Percentiles rank a stretch among this genome's conserved stretches.
phyloP scores from a whole-genome alignment of 805 yeast species.

The Clavispora asparagi region DNA sequence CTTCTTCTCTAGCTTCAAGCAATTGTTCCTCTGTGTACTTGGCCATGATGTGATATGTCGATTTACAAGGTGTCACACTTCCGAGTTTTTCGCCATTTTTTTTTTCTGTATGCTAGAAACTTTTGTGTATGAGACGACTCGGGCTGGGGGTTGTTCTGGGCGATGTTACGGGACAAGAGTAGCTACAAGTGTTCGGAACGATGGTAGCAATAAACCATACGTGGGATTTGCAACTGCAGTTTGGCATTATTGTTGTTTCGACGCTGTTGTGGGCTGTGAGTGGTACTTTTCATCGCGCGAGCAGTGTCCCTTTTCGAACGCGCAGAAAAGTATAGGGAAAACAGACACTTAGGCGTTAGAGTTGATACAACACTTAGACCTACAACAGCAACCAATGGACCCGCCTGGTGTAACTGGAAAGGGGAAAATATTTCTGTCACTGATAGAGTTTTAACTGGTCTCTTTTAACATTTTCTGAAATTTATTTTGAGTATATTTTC shows the following conservation, averaged over 20 bases:
- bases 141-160: not conserved
- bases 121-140: slow-evolving; percentile 13
- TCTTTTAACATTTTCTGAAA: no score
- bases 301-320: not conserved
- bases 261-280: not conserved
- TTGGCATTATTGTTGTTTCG: not conserved
- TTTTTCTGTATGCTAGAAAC: slow-evolving; percentile 1
- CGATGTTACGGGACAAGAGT: not conserved
- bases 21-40: slow-evolving; percentile 72
- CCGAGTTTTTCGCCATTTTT: not conserved
- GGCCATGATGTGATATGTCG: slow-evolving; percentile 28
- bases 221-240: not conserved
- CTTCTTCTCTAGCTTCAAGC: slow-evolving; percentile 50
- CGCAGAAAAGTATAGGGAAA: not conserved
- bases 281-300: not conserved
- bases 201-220: not conserved
- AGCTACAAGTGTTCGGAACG: not conserved
- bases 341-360: not conserved
- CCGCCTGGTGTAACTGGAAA: no score
- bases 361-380: not conserved
- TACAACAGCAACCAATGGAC: no score
- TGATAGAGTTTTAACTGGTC: no score
- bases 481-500: no score
- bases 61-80: not conserved
- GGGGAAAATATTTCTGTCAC: no score